Percentiles rank a stretch among this genome's conserved stretches.
Evolutionary conservation across 1,284 basidiomycete species (phyloP).

Genomic region (Boletus semigastroideus): DNA sequence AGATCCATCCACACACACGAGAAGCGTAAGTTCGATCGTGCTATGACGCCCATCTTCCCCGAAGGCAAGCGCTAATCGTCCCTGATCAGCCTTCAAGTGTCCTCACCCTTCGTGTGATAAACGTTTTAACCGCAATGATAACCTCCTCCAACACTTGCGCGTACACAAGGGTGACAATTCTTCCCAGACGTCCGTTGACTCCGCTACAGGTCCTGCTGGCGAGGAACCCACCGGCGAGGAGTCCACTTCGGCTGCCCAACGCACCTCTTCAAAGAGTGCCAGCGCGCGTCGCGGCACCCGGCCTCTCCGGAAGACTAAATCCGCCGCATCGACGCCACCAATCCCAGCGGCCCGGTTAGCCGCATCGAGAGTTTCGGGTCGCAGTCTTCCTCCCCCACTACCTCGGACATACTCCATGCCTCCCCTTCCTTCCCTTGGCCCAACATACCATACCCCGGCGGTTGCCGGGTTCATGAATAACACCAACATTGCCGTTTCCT

Average conservation of each 20-base stretch:
- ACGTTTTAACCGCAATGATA: constrained; percentile 64
- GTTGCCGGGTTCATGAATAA: constrained; percentile 33
- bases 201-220: constrained; percentile 23
- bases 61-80: constrained; percentile 22
- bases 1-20: constrained; percentile 75
- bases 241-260: constrained; percentile 23
- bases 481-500: constrained; percentile 38
- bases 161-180: constrained; percentile 49
- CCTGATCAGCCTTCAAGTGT: constrained; percentile 55
- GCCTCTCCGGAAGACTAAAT: constrained; percentile 36
- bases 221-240: constrained; percentile 29
- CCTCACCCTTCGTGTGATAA: constrained; percentile 55
- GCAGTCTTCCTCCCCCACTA: constrained; percentile 29
- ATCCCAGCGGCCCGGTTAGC: constrained; percentile 36
- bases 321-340: constrained; percentile 36
- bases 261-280: constrained; percentile 24
- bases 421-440: constrained; percentile 30
- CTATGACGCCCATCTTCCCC: constrained; percentile 10
- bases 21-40: constrained; percentile 56
- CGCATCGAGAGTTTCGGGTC: constrained; percentile 33
- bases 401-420: constrained; percentile 36
- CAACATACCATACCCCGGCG: constrained; percentile 31
- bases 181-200: constrained; percentile 37
- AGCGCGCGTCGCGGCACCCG: constrained; percentile 29
- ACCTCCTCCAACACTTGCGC: constrained; percentile 59